phyloP scores from a whole-genome alignment of 495 filamentous ascomycete species.

The Penicillium simplicissimum region DNA sequence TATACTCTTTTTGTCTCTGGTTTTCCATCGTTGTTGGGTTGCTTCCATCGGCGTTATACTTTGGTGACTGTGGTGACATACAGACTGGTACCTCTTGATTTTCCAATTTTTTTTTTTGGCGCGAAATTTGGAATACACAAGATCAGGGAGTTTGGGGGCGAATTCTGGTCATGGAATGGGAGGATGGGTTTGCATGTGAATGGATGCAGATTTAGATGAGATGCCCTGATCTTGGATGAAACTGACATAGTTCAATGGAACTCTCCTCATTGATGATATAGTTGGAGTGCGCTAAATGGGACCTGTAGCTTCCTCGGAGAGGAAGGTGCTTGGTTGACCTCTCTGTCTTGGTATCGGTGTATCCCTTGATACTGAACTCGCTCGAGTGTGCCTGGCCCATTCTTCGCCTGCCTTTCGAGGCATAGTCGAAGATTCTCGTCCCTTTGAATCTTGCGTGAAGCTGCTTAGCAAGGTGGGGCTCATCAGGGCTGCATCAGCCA shows the following conservation, averaged over 20 bases:
- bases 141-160: slow-evolving; percentile 16
- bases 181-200: slow-evolving; percentile 21
- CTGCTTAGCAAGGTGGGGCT: too few relatives aligned
- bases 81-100: slow-evolving; percentile 35
- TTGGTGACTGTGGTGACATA: slow-evolving; percentile 24
- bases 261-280: background rate
- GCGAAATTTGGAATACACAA: slow-evolving; percentile 8
- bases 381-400: too few relatives aligned
- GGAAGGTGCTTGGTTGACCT: too few relatives aligned
- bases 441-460: too few relatives aligned
- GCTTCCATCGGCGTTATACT: slow-evolving; percentile 26
- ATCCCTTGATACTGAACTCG: too few relatives aligned
- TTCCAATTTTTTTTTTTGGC: background rate
- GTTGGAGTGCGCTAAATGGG: background rate
- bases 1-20: background rate
- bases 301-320: background rate
- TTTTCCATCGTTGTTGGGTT: slow-evolving; percentile 6
- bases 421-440: too few relatives aligned
- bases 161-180: slow-evolving; percentile 4
- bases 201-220: slow-evolving; percentile 27
- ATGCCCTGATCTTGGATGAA: slow-evolving; percentile 2
- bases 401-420: too few relatives aligned
- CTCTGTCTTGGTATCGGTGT: too few relatives aligned
- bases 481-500: too few relatives aligned
- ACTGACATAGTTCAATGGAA: slow-evolving; percentile 2